Evolutionary conservation across 2,329 filamentous ascomycete species (phyloP), one percentile per base, ranked within the genome.

Genomic region (Alternaria sp.): DNA sequence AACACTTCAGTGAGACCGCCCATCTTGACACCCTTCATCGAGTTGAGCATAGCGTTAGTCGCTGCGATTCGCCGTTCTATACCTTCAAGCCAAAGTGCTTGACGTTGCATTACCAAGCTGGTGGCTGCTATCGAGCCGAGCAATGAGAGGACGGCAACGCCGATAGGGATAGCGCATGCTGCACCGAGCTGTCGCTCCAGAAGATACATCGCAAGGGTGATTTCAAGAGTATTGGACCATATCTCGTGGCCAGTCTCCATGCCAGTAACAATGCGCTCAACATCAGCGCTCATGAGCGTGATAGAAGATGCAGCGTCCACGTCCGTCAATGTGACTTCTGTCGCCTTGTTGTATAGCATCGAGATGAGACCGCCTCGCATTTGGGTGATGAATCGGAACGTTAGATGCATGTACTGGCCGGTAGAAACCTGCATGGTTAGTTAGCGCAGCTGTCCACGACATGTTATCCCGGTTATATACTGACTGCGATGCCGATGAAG

Each of bases 21-120:
- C 77, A 84, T 84, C 68, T 84, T 85, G 21, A 85, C 76, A 25
- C 81, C 78, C 63, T 83, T 83, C 75, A 85, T 83, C 3, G 82
- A 79, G n/a, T 75, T 75, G 0, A 85, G 76, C 72, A 83, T 78
- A 4, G 73, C 74, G 1, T 78, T 73, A 0, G 83, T 85, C 5
- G 80, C 74, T 6, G 78, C 75, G 5, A 85, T 78, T 6, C 83
- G 80, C 43, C 79, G 74, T 68, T 85, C 79, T 12, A 85, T 81
- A 25, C 75, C 79, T 51, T 82, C 79, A 33, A 83, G 80, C 83
- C 83, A 85, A 1, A 72, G 66, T 9, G 72, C 72, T 64, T 81
- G 79, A 20, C 75, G 71, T 14, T 71, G 61, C 60, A 77, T 78
- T 2, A 79, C 72, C 26, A 75, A 66, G 37, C 71, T 74, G 2